Conservation (phyloP, 1,139 yeast species). For the Suzukiozyma palmioleophila region DNA sequence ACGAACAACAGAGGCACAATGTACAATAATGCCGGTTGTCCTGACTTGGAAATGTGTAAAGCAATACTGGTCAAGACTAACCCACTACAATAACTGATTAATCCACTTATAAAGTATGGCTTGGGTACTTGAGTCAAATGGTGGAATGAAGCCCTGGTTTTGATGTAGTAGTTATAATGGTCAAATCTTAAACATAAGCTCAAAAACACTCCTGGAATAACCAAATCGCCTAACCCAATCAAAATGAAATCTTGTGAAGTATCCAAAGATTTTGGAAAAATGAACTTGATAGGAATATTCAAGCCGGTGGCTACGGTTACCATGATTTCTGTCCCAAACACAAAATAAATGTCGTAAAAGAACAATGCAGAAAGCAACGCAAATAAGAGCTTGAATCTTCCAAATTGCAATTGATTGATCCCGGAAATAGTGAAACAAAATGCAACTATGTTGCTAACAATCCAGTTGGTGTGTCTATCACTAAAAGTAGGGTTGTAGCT, state of each 20-base stretch:
- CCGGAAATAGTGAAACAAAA: constrained; percentile 33
- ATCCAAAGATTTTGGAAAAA: constrained; percentile 34
- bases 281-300: constrained; percentile 54
- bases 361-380: constrained; percentile 48
- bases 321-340: constrained; percentile 62
- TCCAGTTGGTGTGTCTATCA: constrained; percentile 20
- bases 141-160: constrained; percentile 28
- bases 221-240: constrained; percentile 60
- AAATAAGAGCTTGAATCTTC: constrained; percentile 41
- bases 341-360: constrained; percentile 63
- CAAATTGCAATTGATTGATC: constrained; percentile 24
- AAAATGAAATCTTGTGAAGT: constrained; percentile 11
- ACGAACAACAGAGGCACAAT: constrained; percentile 50
- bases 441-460: constrained; percentile 29
- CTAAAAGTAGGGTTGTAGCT: constrained; percentile 19
- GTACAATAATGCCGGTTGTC: constrained; percentile 68
- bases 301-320: constrained; percentile 53
- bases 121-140: constrained; percentile 32
- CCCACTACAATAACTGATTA: constrained; percentile 44
- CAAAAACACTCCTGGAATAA: constrained; percentile 51
- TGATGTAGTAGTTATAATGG: constrained; percentile 30
- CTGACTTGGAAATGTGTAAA: constrained; percentile 34
- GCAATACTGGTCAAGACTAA: constrained; percentile 39
- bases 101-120: constrained; percentile 42
- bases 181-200: constrained; percentile 51